A percentile compares a stretch with the other conserved stretches of the same genome.
phyloP scores from a whole-genome alignment of 1,284 basidiomycete species.

The Melampsora occidentalis region DNA sequence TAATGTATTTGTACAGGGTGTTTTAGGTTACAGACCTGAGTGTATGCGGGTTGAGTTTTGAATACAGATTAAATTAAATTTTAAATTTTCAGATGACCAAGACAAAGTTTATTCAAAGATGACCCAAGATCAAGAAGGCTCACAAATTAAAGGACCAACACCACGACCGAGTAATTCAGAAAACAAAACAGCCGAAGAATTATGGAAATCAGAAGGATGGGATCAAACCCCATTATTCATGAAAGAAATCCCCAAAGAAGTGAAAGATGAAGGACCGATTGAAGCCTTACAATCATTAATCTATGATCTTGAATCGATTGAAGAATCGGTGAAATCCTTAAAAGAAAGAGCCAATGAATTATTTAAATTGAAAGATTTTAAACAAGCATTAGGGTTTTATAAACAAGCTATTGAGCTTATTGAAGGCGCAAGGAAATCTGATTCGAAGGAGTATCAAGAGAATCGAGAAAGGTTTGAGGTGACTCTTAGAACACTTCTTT shows the following conservation, averaged over 20 bases:
- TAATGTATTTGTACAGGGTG: no score
- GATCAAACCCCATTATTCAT: constrained; percentile 33
- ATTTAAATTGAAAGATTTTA: constrained; percentile 9
- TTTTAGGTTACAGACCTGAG: no score
- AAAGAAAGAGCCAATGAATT: constrained; percentile 38
- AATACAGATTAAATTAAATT: neutral
- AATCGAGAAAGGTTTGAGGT: neutral
- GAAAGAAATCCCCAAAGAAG: constrained; percentile 17
- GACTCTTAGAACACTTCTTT: constrained; percentile 1
- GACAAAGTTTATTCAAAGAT: neutral
- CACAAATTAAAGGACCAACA: neutral
- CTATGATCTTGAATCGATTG: constrained; percentile 16
- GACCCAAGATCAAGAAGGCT: no score
- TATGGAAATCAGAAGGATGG: constrained; percentile 24
- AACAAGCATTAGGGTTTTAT: constrained; percentile 38
- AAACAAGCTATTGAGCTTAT: constrained; percentile 30
- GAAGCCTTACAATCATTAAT: constrained; percentile 36
- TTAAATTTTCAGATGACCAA: neutral
- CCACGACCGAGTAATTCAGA: constrained; percentile 11
- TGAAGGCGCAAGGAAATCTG: neutral
- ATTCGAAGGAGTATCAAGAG: no score
- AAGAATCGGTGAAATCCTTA: constrained; percentile 22
- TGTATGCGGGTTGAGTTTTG: no score
- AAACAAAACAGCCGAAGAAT: constrained; percentile 2
- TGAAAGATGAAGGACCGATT: neutral